Evolutionary conservation across 2,329 filamentous ascomycete genomes (phyloP).

Genomic region (Hymenoscyphus infarciens): DNA sequence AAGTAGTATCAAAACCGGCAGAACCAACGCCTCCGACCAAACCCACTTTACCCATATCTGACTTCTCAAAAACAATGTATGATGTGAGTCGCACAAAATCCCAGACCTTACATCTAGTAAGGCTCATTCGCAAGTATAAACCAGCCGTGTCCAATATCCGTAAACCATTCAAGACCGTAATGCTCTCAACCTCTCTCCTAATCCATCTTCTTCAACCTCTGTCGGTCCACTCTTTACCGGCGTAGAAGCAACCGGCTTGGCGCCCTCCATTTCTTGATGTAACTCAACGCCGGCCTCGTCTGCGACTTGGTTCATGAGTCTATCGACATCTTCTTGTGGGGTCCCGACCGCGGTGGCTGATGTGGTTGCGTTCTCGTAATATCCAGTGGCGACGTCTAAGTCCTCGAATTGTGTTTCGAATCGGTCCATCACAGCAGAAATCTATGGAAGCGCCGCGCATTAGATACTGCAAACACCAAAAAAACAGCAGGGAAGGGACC

Average conservation of each 20-base stretch:
- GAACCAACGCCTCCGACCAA: slow-evolving; percentile 1
- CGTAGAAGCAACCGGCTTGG: slow-evolving; percentile 54
- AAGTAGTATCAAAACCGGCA: slow-evolving; percentile 4
- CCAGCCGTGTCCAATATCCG: background rate
- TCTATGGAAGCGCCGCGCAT: slow-evolving; percentile 38
- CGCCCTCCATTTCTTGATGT: slow-evolving; percentile 64
- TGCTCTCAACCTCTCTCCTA: slow-evolving; percentile 56
- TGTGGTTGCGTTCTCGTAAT: slow-evolving; percentile 79
- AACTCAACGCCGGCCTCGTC: slow-evolving; percentile 86
- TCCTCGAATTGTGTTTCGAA: slow-evolving; percentile 57
- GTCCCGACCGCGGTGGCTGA: slow-evolving; percentile 72
- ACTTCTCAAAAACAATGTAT: background rate
- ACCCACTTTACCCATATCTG: slow-evolving; percentile 4
- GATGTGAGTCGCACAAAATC: background rate
- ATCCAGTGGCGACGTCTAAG: slow-evolving; percentile 44
- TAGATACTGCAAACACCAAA: background rate
- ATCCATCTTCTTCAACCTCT: slow-evolving; percentile 73
- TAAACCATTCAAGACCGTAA: slow-evolving; percentile 38
- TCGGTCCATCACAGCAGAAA: slow-evolving; percentile 62
- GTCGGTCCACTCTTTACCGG: slow-evolving; percentile 62
- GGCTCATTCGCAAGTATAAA: background rate
- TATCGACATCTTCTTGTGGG: slow-evolving; percentile 81
- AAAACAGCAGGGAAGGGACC: background rate
- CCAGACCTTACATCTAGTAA: background rate
- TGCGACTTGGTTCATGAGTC: slow-evolving; percentile 78